A percentile compares a stretch with the other conserved stretches of the same genome.
phyloP scores from a whole-genome alignment of 2,329 filamentous ascomycete species.

The Microcyclospora pomicola region DNA sequence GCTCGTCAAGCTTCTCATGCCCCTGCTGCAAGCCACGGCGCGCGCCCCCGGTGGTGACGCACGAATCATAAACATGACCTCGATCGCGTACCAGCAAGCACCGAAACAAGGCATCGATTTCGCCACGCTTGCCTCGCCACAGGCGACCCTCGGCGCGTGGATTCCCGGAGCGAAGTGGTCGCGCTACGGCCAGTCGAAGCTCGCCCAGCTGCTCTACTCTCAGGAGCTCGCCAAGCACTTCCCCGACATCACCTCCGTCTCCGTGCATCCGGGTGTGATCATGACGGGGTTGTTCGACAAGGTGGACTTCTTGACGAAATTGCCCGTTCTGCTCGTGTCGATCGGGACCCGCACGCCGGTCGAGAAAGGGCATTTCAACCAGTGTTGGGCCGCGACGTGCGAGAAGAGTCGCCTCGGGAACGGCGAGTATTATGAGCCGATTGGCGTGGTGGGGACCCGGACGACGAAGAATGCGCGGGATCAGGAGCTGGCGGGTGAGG shows the following conservation, averaged over 20 bases:
- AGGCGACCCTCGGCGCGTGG: slow-evolving; percentile 5
- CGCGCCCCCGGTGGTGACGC: slow-evolving; percentile 10
- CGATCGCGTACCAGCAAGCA: slow-evolving; percentile 10
- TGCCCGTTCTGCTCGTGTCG: slow-evolving; percentile 6
- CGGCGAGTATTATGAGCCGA: slow-evolving; percentile 27
- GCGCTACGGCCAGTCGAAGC: slow-evolving; percentile 34
- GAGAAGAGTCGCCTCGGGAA: slow-evolving; percentile 7
- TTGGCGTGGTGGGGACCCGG: slow-evolving; percentile 16
- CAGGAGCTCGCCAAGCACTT: slow-evolving; percentile 27
- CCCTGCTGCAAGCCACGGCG: slow-evolving; percentile 14
- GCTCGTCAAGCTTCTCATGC: slow-evolving; percentile 19
- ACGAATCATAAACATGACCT: slow-evolving; percentile 19
- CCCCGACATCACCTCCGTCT: slow-evolving; percentile 23
- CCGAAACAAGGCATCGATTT: slow-evolving; percentile 12
- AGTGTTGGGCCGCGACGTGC: slow-evolving; percentile 12
- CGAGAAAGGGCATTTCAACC: slow-evolving; percentile 11
- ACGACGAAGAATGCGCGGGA: slow-evolving; percentile 18
- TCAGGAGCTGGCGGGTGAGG: slow-evolving; percentile 17
- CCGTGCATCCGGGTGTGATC: slow-evolving; percentile 31
- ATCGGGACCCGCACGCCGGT: slow-evolving; percentile 9
- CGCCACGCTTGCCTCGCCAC: slow-evolving; percentile 15
- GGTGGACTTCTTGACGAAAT: slow-evolving; percentile 7
- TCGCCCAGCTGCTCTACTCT: slow-evolving; percentile 35
- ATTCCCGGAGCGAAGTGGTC: slow-evolving; percentile 18
- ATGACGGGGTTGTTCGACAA: slow-evolving; percentile 23